Base-by-base conservation (phyloP, 345 rosid genomes). In the Gossypium anomalum region DNA sequence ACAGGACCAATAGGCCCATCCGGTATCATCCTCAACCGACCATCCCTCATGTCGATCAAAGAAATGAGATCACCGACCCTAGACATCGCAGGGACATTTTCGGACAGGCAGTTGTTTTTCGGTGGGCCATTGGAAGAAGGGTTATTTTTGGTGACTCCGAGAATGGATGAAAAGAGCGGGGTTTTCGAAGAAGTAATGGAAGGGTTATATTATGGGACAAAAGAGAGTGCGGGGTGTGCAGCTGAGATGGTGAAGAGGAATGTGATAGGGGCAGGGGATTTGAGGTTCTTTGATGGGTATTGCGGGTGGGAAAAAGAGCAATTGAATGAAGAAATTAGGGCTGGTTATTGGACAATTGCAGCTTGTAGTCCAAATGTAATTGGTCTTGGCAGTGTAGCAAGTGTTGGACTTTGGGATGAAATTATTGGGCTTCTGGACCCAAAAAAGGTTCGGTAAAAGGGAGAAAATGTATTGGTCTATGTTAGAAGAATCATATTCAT, bases 61-160 rank as follows among this genome's bases (percentile, higher is more conserved):
- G 97, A 94, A 77, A 88, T 87, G 76, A 82, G 83, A 64, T 90
- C 96, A 3, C 79, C 82, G 7, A 83, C 77, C 15, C 79, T 77
- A 20, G 92, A 91, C 57, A 82, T 77, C 58, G 84, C 86, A 0
- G 92, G 87, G 20, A 88, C 90, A 44, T 94, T 92, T 73, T 81
- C 89, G 0, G 93, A 90, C 45, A 78, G 83, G 75, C 87, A 84
- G 2, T 81, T 95, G 69, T 92, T 86, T 84, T 92, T 91, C n/a
- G 99, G 99, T 2, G 99, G 98, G 52, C 98, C 99, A 0, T 74
- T 92, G 56, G 93, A 94, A 81, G 95, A 87, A 27, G 92, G 89
- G 70, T 25, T 91, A 78, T 92, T 92, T 76, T 73, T 94, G 79
- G 86, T 87, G 77, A 84, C 83, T 60, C 92, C 90, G 16, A 81